Evolutionary conservation across 192 early-diverging fungal genomes (phyloP).

Genomic region (Spizellomyces sp.): DNA sequence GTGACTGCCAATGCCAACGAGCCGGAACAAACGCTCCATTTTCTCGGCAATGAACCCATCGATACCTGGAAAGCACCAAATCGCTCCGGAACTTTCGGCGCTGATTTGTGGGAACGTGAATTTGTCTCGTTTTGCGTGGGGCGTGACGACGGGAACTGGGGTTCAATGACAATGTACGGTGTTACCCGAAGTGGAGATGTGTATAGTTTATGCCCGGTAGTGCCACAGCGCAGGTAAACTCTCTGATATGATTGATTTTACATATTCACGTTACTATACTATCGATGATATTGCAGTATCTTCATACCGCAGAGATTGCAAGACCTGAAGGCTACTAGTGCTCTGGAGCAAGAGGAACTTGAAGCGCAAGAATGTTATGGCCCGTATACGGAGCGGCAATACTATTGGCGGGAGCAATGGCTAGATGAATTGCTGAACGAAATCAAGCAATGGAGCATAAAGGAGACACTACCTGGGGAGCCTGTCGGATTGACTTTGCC

Average conservation of each 20-base stretch:
- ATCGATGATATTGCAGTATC: not conserved
- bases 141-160: constrained; percentile 57
- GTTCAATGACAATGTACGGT: constrained; percentile 69
- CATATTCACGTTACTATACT: not conserved
- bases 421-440: constrained; percentile 44
- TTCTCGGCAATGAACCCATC: constrained; percentile 30
- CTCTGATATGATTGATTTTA: not conserved
- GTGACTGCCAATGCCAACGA: constrained; percentile 49
- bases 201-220: constrained; percentile 74
- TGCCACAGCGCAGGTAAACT: constrained; percentile 64
- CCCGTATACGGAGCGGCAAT: constrained; percentile 11
- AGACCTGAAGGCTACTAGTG: not conserved
- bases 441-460: constrained; percentile 23
- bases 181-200: constrained; percentile 71
- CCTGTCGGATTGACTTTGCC: constrained; percentile 6
- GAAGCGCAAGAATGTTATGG: not conserved
- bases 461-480: constrained; percentile 22
- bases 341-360: not conserved
- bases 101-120: constrained; percentile 42
- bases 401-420: constrained; percentile 49
- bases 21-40: constrained; percentile 70
- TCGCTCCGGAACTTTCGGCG: constrained; percentile 33
- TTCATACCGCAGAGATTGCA: not conserved
- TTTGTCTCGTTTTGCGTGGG: constrained; percentile 55
- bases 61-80: constrained; percentile 2